Evolutionary conservation across 805 yeast species (phyloP), one percentile per base, ranked within the genome.

Genomic region (Zygoascus tannicola): DNA sequence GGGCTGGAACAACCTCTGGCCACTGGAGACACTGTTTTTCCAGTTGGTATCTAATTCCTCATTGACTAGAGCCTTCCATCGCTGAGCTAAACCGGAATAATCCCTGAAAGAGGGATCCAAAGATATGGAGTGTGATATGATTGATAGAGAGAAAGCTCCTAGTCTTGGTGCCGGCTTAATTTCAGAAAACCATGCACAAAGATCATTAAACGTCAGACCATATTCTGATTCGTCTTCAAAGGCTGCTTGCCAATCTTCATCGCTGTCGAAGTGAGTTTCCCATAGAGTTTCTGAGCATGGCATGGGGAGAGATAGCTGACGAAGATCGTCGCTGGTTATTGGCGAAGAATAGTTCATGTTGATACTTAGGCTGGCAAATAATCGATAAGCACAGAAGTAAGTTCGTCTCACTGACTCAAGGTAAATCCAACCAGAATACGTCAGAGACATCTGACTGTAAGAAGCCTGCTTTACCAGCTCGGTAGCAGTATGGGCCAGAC

Each of bases 261-360:
- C 56, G 16, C 41, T 32, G 32, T 26, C 32, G 18, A 55, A 53
- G 4, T 54, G 36, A 16, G 57, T 46, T 43, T 53, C 54, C 66
- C 66, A 61, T 12, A 54, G 46, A 4, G 42, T 41, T 44, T 62
- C 66, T 4, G 58, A 52, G 44, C 64, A 57, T 4, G 66, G 66
- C 23, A 62, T 47, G 15, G 26, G 39, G 10, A 36, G 40, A n/a
- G 53, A 52, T 22, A 51, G 38, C n/a, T 50, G 46, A 5, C 26
- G 20, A n/a, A 43, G 18, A 26, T 44, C 28, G n/a, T 43, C 35
- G 44, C 48, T 51, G 35, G 49, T 26, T 22, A 59, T 43, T 8
- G 54, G 46, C 1, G 58, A 48, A 7, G 60, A 55, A 35, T 56
- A 57, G 40, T 57, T 56, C 51, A 55, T 59, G 7, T 53, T 42